Base-by-base conservation (phyloP, 73 alveolate genomes). In the Paramecium sexaurelia region DNA sequence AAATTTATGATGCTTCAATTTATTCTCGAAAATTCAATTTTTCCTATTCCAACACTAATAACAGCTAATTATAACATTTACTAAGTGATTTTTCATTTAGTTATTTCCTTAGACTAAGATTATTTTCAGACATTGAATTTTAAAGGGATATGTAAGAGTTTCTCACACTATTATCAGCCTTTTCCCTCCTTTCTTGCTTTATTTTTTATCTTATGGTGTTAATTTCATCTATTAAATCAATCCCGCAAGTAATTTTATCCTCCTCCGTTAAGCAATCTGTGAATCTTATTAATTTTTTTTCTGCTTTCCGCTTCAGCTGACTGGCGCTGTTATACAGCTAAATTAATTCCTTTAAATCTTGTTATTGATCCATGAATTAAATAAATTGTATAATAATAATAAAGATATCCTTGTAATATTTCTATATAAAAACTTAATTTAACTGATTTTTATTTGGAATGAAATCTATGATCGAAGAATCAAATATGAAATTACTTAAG, bases 191-290 rank as follows among this genome's bases (percentile, higher is more conserved):
- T 24, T 78, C 90, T 9, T 78, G 39, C 10, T 78, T 78, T 7
- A 78, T 78, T 22, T 37, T 26, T 22, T 29, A 39, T 78, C 90
- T 78, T 19, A 78, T 39, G 6, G 43, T 39, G 33, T 78, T 78
- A n/a, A 78, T 43, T 43, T 78, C 68, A 78, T 78, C 71, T 0
- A 78, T 43, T 13, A 71, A 40, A n/a, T 71, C 86, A 0, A 39
- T 24, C 20, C 90, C 90, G 8, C 68, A 45, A 2, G 40, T 43
- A 29, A 41, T 78, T 45, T 78, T 78, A 43, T 78, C 90, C 17
- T 78, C 75, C 19, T 78, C 90, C 9, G 90, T 29, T 24, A 78
- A 22, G 13, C 90, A 22, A 32, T 78, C 90, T 19, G 90, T 78
- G 41, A 78, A 78, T 45, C 73, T 10, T 19, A 41, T 78, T 39